Conservation (phyloP, 495 filamentous ascomycete genomes). For the Aspergillus cavernicola region DNA sequence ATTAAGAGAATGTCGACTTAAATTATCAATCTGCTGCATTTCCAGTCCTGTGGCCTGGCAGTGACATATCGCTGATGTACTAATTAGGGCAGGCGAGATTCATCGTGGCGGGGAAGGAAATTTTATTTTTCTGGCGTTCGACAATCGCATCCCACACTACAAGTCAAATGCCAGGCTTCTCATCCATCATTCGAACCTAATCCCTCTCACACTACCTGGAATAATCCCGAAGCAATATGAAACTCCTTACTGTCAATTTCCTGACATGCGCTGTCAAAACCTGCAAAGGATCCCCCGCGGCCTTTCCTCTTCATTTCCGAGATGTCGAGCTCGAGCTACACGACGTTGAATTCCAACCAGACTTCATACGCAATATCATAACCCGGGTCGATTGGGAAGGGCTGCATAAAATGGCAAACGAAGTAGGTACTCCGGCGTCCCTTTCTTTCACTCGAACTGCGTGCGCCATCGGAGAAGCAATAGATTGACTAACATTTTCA, state of each 20-base stretch:
- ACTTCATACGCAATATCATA: constrained; percentile 76
- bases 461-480: no score
- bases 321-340: constrained; percentile 85
- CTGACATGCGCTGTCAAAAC: constrained; percentile 91
- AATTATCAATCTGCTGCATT: no score
- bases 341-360: constrained; percentile 72
- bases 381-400: constrained; percentile 86
- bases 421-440: constrained; percentile 52
- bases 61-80: no score
- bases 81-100: no score
- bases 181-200: background rate
- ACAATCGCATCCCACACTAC: no score
- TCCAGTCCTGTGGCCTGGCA: no score
- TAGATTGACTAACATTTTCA: constrained; percentile 1
- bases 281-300: constrained; percentile 72
- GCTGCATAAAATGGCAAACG: constrained; percentile 65
- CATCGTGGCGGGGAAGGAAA: no score
- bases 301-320: constrained; percentile 86
- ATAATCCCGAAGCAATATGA: constrained; percentile 49
- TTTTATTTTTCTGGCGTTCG: no score
- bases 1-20: no score
- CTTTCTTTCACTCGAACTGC: no score
- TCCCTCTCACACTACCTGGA: background rate
- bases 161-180: no score
- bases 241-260: constrained; percentile 94